Evolutionary conservation across 139 green algal species (phyloP).

Genomic region (Raphidocelis subcapitata): DNA sequence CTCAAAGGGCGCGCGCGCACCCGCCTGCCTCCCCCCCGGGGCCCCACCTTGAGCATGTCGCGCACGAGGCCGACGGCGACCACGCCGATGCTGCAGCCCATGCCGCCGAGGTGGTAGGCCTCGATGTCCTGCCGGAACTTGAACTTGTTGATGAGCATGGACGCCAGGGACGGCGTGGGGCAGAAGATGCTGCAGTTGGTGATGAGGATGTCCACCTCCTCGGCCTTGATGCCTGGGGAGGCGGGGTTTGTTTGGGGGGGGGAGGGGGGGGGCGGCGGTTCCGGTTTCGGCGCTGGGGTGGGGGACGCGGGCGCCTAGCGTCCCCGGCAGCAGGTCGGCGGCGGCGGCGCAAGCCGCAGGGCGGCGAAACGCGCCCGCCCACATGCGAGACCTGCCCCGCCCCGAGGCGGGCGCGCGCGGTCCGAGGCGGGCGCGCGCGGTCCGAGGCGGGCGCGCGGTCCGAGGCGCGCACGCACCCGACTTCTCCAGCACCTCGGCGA

Average conservation of each 20-base stretch:
- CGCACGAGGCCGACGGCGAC: constrained; percentile 59
- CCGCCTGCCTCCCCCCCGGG: not conserved
- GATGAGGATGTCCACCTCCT: constrained; percentile 63
- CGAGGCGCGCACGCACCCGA: no score
- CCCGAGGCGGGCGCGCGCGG: no score
- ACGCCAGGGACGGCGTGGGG: constrained; percentile 76
- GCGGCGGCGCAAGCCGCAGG: no score
- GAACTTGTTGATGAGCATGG: constrained; percentile 72
- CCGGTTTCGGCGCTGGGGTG: no score
- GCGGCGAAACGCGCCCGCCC: no score
- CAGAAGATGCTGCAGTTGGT: constrained; percentile 72
- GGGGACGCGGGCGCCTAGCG: no score
- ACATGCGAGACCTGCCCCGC: no score
- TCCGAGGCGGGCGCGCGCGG: no score
- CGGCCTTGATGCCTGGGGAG: constrained; percentile 26
- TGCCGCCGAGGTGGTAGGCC: constrained; percentile 69
- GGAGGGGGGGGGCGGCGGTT: no score
- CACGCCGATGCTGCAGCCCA: constrained; percentile 70
- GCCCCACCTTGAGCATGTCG: constrained; percentile 59
- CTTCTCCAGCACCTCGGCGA: constrained; percentile 27
- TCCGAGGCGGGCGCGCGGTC: no score
- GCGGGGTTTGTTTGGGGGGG: not conserved
- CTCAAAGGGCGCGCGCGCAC: not conserved
- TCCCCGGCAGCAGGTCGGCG: no score
- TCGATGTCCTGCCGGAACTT: constrained; percentile 59